Conservation (phyloP, 139 green algal genomes). For the Limnomonas spitsbergensis region DNA sequence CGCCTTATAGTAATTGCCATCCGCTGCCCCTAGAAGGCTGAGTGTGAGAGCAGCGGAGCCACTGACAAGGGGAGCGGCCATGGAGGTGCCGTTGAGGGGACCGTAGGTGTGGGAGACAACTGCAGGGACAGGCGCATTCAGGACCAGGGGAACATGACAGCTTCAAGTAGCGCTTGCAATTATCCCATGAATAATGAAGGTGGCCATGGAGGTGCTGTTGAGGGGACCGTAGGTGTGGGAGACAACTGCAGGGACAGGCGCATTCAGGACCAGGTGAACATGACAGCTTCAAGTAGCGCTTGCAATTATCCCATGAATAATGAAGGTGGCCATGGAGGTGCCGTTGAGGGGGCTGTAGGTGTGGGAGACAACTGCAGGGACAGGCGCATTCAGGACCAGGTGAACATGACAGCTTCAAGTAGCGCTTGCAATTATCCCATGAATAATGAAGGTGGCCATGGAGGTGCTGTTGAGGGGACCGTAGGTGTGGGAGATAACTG, state of each 20-base stretch:
- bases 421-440: too few species aligned
- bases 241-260: conserved; percentile 1
- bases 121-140: not conserved
- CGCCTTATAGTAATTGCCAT: conserved; percentile 19
- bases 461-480: not conserved
- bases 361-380: not conserved
- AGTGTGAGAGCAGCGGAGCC: conserved; percentile 23
- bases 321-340: conserved; percentile 10
- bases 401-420: too few species aligned
- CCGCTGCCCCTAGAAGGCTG: not conserved
- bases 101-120: conserved; percentile 14
- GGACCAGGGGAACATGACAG: not conserved
- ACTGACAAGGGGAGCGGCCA: conserved; percentile 21
- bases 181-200: not conserved
- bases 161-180: not conserved
- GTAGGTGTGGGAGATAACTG: not conserved
- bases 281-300: not conserved
- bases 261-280: not conserved
- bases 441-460: too few species aligned
- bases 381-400: too few species aligned
- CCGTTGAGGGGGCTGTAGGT: not conserved
- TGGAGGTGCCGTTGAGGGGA: conserved; percentile 2
- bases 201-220: conserved; percentile 10
- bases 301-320: too few species aligned
- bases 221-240: conserved; percentile 10